A percentile compares a stretch with the other conserved stretches of the same genome.
phyloP scores from a whole-genome alignment of 2,329 filamentous ascomycete species.

The Aspergillus flavus region DNA sequence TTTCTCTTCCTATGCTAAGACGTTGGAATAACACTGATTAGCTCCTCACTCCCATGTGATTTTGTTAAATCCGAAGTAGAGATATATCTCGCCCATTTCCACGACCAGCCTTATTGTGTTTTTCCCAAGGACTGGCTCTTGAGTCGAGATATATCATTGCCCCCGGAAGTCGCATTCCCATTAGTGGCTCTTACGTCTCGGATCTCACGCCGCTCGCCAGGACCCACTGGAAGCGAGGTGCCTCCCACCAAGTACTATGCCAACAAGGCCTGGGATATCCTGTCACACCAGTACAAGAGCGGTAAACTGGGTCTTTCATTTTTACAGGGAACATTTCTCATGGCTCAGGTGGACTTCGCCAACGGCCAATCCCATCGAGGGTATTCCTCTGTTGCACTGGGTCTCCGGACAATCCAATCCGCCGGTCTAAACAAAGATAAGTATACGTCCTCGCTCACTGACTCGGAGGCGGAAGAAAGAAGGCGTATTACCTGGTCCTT shows the following conservation, averaged over 20 bases:
- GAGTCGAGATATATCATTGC: constrained; percentile 13
- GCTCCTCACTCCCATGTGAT: neutral
- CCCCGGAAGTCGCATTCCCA: constrained; percentile 24
- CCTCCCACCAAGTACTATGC: constrained; percentile 14
- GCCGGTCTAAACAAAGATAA: constrained; percentile 22
- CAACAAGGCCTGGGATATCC: constrained; percentile 24
- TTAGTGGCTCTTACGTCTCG: constrained; percentile 27
- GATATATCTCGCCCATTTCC: constrained; percentile 24
- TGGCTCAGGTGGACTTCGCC: constrained; percentile 29
- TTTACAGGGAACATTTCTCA: constrained; percentile 27
- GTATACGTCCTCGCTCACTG: constrained; percentile 8
- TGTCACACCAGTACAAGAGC: constrained; percentile 21
- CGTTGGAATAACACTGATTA: neutral
- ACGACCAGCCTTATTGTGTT: constrained; percentile 30
- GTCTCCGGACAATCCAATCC: constrained; percentile 26
- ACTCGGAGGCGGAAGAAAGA: constrained; percentile 17
- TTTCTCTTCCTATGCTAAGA: neutral
- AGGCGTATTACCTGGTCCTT: constrained; percentile 28
- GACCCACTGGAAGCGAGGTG: neutral
- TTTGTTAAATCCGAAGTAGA: constrained; percentile 24
- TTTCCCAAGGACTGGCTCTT: constrained; percentile 24
- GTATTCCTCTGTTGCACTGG: constrained; percentile 25
- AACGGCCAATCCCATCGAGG: constrained; percentile 25
- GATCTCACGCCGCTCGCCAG: constrained; percentile 16
- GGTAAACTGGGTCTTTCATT: constrained; percentile 22